Base-by-base conservation (phyloP, 495 filamentous ascomycete genomes). In the Daldinia vernicosa region DNA sequence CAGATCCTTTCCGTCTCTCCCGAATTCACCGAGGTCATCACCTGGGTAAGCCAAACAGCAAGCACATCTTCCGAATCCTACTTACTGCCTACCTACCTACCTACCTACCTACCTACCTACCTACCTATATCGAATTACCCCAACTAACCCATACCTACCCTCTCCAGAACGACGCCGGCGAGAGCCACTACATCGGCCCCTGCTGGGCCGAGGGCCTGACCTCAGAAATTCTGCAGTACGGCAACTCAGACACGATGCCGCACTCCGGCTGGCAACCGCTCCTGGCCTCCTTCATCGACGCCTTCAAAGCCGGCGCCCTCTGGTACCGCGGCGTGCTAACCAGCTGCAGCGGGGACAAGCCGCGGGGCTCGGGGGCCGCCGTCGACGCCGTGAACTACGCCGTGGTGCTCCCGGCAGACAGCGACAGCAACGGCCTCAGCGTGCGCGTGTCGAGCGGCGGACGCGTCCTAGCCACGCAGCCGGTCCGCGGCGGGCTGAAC, bases 131-230 rank as follows among this genome's bases (percentile, higher is more conserved):
- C 39, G 19, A 7, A 35, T 39, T 39, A 27, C 24, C 17, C 56
- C 30, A 32, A 33, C 55, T 19, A 39, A 43, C 60, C n/a, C 71
- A 69, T 67, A 59, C 35, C 30, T 1, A 6, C 28, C 28, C 6
- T 1, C 24, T 6, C 35, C 12, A 69, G 63, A 80, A 80, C 57
- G 75, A 85, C 63, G 81, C 77, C 4, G 81, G 81, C 37, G 83
- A 85, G 63, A 77, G 75, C 60, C 82, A 84, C 63, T 85, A 85
- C 69, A 78, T 84, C 22, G 83, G 83, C 4, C 77, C 80, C 15
- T 72, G 77, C 56, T 85, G 82, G 83, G 32, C 74, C 24, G 68
- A 76, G 28, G 69, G 67, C 19, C 47, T 76, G 0, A 75, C 67
- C 32, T 9, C 24, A 32, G 76, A 79, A n/a, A 71, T 77, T 39